Evolutionary conservation across 1,139 yeast genomes (phyloP).

Genomic region (Kluyveromyces sp.): DNA sequence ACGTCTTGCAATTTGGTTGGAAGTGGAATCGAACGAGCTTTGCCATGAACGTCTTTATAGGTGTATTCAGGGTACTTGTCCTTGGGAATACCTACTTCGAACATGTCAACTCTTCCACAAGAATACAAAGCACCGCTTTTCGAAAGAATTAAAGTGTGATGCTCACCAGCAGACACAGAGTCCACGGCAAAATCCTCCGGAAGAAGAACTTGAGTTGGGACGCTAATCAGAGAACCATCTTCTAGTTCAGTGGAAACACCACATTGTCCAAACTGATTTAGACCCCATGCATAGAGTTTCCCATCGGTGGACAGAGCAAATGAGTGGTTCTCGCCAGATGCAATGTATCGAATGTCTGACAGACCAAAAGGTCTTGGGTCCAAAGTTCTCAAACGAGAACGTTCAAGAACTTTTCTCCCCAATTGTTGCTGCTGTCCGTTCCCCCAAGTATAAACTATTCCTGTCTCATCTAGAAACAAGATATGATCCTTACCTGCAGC

Average conservation of each 20-base stretch:
- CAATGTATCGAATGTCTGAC: conserved; percentile 67
- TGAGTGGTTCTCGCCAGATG: conserved; percentile 93
- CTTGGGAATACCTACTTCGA: conserved; percentile 74
- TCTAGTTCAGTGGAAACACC: conserved; percentile 64
- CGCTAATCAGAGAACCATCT: conserved; percentile 75
- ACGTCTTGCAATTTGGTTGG: conserved; percentile 63
- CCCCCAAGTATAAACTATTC: conserved; percentile 95
- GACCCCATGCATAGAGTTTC: conserved; percentile 82
- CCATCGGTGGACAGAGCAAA: conserved; percentile 79
- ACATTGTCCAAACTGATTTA: conserved; percentile 95
- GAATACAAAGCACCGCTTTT: conserved; percentile 64
- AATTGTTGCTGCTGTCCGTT: conserved; percentile 89
- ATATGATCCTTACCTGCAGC: conserved; percentile 93
- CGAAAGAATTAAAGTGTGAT: conserved; percentile 76
- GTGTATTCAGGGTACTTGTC: conserved; percentile 60
- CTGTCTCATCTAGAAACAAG: conserved; percentile 73
- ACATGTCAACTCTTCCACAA: conserved; percentile 92
- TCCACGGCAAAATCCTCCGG: conserved; percentile 53
- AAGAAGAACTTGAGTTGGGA: conserved; percentile 63
- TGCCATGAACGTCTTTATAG: conserved; percentile 71
- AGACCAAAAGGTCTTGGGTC: conserved; percentile 69
- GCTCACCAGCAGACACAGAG: conserved; percentile 83
- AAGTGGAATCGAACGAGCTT: conserved; percentile 77
- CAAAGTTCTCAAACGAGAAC: conserved; percentile 61
- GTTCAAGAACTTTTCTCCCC: conserved; percentile 75